A percentile compares a stretch with the other conserved stretches of the same genome.
phyloP scores from a whole-genome alignment of 805 yeast genomes.

The Starmerella bacillaris region DNA sequence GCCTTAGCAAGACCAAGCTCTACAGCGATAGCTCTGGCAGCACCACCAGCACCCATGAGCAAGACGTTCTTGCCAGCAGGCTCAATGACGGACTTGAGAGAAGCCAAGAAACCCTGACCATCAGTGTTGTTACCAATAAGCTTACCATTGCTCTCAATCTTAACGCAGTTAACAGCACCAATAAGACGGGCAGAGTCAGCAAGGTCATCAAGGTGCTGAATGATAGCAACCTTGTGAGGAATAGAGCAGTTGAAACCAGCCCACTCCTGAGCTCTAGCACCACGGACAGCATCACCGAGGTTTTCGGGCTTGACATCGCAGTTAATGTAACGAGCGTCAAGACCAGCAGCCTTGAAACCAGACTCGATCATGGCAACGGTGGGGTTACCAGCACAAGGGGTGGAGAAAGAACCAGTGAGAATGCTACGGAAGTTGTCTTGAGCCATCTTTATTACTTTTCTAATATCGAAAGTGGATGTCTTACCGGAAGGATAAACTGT shows the following conservation, averaged over 20 bases:
- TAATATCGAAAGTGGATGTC: too few species aligned
- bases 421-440: neutral
- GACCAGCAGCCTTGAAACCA: neutral
- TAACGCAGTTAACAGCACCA: neutral
- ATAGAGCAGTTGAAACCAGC: conserved; percentile 1
- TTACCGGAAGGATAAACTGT: too few species aligned
- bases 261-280: neutral
- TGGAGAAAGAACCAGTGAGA: neutral
- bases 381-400: conserved; percentile 1
- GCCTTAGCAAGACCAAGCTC: neutral
- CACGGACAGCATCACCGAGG: neutral
- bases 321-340: conserved; percentile 1
- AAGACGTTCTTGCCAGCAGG: neutral
- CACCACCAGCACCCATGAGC: conserved; percentile 1
- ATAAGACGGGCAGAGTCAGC: conserved; percentile 1
- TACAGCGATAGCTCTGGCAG: conserved; percentile 1
- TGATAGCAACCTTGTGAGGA: neutral
- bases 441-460: neutral
- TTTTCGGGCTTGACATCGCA: neutral
- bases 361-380: conserved; percentile 1
- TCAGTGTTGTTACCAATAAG: conserved; percentile 1
- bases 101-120: conserved; percentile 1
- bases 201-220: neutral
- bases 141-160: neutral
- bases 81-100: neutral